phyloP scores from a whole-genome alignment of 208 protist genomes.

The Naegleria gruberi region DNA sequence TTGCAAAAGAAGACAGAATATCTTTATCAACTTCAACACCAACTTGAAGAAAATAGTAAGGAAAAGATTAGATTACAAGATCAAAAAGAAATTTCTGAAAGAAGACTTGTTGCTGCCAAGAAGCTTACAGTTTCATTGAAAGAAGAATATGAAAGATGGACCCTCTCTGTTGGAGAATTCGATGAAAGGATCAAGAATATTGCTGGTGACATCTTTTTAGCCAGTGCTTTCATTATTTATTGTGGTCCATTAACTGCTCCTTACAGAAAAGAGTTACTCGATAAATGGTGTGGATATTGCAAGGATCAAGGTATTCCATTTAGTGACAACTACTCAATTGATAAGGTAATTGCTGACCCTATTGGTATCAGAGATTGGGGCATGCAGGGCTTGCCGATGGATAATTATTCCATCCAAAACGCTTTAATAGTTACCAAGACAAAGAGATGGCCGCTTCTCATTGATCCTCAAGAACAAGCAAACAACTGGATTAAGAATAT shows the following conservation, averaged over 20 bases:
- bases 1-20: slow-evolving; percentile 26
- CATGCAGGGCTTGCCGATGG: slow-evolving; percentile 84
- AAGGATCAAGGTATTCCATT: slow-evolving; percentile 52
- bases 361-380: slow-evolving; percentile 91
- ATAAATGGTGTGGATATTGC: slow-evolving; percentile 58
- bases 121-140: slow-evolving; percentile 82
- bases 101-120: slow-evolving; percentile 79
- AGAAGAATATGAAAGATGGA: slow-evolving; percentile 85
- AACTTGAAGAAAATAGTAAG: slow-evolving; percentile 69
- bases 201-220: slow-evolving; percentile 82
- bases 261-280: slow-evolving; percentile 75
- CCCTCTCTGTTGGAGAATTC: slow-evolving; percentile 70
- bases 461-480: slow-evolving; percentile 90
- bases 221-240: slow-evolving; percentile 85
- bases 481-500: slow-evolving; percentile 82
- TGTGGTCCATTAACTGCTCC: slow-evolving; percentile 81
- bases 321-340: slow-evolving; percentile 55
- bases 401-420: slow-evolving; percentile 77
- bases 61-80: slow-evolving; percentile 74
- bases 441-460: slow-evolving; percentile 81
- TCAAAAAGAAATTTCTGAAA: slow-evolving; percentile 68
- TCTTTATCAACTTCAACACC: slow-evolving; percentile 24
- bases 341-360: slow-evolving; percentile 74
- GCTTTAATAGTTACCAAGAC: slow-evolving; percentile 72
- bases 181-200: slow-evolving; percentile 57